Evolutionary conservation across 2,329 filamentous ascomycete species (phyloP).

Genomic region (Xylaria arbuscula): DNA sequence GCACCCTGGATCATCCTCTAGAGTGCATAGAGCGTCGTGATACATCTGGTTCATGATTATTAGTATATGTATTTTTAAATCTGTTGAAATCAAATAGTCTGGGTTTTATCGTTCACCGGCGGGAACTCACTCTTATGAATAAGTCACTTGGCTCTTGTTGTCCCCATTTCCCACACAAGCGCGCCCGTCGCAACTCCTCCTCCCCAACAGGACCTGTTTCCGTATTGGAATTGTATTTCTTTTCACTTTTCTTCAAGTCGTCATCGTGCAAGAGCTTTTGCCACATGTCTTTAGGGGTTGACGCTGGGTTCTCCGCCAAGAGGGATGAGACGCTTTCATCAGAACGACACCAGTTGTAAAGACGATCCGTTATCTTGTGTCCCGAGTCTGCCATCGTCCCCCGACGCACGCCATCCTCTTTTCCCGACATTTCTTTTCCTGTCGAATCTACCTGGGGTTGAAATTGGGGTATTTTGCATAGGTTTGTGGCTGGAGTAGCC

Average conservation of each 20-base stretch:
- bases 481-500: not conserved
- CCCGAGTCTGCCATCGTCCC: conserved; percentile 20
- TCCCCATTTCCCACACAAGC: conserved; percentile 75
- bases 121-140: conserved; percentile 66
- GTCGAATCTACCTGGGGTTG: not conserved
- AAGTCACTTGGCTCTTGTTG: conserved; percentile 70
- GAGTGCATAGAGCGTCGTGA: conserved; percentile 69
- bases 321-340: conserved; percentile 67
- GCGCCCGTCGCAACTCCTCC: conserved; percentile 64
- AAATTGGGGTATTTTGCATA: not conserved
- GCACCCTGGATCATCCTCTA: conserved; percentile 62
- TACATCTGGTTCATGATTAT: conserved; percentile 62
- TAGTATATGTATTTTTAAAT: conserved; percentile 1
- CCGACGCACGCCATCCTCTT: conserved; percentile 6
- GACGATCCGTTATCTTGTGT: conserved; percentile 56
- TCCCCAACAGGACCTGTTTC: conserved; percentile 41
- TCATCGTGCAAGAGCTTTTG: conserved; percentile 64
- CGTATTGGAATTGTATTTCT: conserved; percentile 38
- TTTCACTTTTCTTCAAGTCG: not conserved
- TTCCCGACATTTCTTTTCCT: conserved; percentile 5
- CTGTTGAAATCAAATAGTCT: not conserved
- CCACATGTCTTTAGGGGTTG: conserved; percentile 65
- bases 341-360: conserved; percentile 64
- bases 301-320: conserved; percentile 63
- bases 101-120: not conserved